These are phyloP conservation scores for Thuja plicata DNA, from an alignment of 83 land plant species.

Conservation along the genomic window DNA sequence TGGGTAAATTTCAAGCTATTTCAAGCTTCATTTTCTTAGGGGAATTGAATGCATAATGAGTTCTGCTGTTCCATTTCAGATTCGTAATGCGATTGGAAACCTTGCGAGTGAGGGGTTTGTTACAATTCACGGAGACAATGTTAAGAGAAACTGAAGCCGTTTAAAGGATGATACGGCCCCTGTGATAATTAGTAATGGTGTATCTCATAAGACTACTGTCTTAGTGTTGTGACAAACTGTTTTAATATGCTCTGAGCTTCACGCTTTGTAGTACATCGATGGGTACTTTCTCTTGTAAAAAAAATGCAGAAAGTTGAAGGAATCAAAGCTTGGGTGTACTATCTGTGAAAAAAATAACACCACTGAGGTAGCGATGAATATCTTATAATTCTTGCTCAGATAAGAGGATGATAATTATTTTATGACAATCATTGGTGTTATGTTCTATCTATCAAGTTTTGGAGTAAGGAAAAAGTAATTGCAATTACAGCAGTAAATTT, in stretches of 20 bases:
- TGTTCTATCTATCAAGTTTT: too few relatives aligned
- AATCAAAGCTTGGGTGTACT: neutral
- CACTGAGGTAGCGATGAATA: neutral
- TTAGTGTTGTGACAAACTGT: neutral
- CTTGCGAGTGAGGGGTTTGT: conserved; percentile 72
- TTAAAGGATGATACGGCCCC: neutral
- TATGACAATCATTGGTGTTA: too few relatives aligned
- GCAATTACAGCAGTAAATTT: too few relatives aligned
- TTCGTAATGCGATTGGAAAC: conserved; percentile 57
- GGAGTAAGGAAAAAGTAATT: too few relatives aligned
- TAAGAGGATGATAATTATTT: neutral
- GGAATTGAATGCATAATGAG: neutral
- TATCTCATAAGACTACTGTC: neutral
- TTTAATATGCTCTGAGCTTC: neutral
- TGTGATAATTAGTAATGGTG: neutral
- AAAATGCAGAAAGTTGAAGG: neutral
- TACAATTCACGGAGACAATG: conserved; percentile 60
- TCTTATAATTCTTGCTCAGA: neutral
- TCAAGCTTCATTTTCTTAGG: neutral
- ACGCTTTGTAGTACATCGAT: neutral
- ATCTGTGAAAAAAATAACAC: neutral
- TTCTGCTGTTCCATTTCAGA: conserved; percentile 28
- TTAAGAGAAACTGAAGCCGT: conserved; percentile 45
- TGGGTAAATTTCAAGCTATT: neutral
- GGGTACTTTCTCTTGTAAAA: neutral